Evolutionary conservation across 192 early-diverging fungal genomes (phyloP).

Genomic region (Rhizophagus sp.): DNA sequence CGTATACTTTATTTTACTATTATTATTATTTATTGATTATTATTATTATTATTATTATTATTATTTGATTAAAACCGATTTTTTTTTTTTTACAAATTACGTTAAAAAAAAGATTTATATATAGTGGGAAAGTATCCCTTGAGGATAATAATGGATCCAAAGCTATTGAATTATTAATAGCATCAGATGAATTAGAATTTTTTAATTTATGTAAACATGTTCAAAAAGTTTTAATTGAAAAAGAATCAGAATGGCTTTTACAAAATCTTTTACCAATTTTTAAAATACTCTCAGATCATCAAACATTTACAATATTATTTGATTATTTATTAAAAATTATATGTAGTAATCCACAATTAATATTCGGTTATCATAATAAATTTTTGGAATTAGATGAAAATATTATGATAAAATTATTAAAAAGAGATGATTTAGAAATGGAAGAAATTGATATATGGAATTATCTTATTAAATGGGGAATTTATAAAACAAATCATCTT

Average conservation of each 20-base stretch:
- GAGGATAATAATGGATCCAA: neutral
- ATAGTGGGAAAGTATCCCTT: neutral
- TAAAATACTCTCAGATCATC: neutral
- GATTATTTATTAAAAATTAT: neutral
- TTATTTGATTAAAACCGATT: too few species aligned
- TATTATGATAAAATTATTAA: neutral
- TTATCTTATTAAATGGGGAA: constrained; percentile 10
- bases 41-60: too few species aligned
- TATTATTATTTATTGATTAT: too few species aligned
- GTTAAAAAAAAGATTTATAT: neutral
- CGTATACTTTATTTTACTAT: neutral
- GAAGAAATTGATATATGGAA: constrained; percentile 8
- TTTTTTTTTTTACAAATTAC: too few species aligned
- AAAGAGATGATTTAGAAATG: constrained; percentile 1
- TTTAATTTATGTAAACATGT: neutral
- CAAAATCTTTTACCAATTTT: neutral
- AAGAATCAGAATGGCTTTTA: neutral
- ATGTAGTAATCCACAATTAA: neutral
- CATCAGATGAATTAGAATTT: constrained; percentile 6
- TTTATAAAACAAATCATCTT: neutral
- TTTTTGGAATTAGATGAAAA: neutral
- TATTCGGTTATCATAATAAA: neutral
- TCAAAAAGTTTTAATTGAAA: neutral
- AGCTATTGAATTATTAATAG: neutral
- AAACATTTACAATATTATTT: neutral